A percentile compares a stretch with the other conserved stretches of the same genome.
Evolutionary conservation across 148 eudicot species (phyloP).

Genomic region (Amaranthus palmeri): DNA sequence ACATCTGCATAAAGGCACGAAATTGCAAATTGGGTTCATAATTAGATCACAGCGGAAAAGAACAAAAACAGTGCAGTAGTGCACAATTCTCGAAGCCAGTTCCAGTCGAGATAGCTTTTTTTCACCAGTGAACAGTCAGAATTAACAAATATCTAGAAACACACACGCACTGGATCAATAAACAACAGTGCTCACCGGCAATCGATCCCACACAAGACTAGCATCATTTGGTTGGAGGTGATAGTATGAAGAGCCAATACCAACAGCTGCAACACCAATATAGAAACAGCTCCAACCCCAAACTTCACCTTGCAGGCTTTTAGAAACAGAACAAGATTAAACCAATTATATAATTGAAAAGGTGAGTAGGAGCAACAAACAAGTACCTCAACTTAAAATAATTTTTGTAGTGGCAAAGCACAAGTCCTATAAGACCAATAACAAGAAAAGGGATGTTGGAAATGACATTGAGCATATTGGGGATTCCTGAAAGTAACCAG

Average conservation of each 20-base stretch:
- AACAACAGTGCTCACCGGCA: slow-evolving; percentile 60
- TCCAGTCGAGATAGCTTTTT: too few relatives aligned
- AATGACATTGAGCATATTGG: slow-evolving; percentile 74
- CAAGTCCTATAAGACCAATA: slow-evolving; percentile 70
- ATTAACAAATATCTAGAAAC: neutral
- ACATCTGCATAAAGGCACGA: neutral
- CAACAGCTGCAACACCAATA: slow-evolving; percentile 90
- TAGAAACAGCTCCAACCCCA: slow-evolving; percentile 88
- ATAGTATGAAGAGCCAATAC: slow-evolving; percentile 85
- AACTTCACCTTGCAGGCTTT: slow-evolving; percentile 81
- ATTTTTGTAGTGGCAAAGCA: slow-evolving; percentile 68
- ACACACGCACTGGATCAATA: neutral
- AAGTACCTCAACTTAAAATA: slow-evolving; percentile 75
- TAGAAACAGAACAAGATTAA: neutral
- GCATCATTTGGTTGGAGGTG: slow-evolving; percentile 90
- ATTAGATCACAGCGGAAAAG: neutral
- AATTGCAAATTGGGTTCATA: neutral
- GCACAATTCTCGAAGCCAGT: neutral
- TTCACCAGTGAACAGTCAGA: too few relatives aligned
- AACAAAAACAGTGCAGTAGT: neutral
- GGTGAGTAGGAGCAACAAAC: slow-evolving; percentile 4
- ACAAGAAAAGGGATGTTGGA: slow-evolving; percentile 84
- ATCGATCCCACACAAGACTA: slow-evolving; percentile 94
- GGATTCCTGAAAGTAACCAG: slow-evolving; percentile 60
- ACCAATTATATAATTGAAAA: neutral